phyloP scores from a whole-genome alignment of 495 filamentous ascomycete species.

The Cercophora samala region DNA sequence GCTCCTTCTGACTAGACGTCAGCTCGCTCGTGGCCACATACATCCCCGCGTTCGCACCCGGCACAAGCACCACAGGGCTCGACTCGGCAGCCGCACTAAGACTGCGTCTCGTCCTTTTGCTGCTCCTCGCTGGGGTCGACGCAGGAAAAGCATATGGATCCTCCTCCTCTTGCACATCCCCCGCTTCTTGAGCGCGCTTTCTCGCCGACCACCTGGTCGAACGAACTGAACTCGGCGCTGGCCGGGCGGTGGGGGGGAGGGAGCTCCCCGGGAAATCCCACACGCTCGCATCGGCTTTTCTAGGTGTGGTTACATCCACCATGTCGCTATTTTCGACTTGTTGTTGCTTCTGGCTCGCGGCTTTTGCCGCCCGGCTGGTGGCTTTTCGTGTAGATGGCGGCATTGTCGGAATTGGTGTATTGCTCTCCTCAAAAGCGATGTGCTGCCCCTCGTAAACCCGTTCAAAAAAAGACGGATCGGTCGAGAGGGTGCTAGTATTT shows the following conservation, averaged over 20 bases:
- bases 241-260: neutral
- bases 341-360: neutral
- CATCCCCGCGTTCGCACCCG: slow-evolving; percentile 17
- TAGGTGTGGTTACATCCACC: neutral
- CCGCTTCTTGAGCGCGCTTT: neutral
- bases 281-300: neutral
- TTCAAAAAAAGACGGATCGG: slow-evolving; percentile 31
- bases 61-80: slow-evolving; percentile 3
- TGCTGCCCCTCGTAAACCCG: slow-evolving; percentile 30
- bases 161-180: neutral
- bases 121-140: slow-evolving; percentile 18
- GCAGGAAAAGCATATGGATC: slow-evolving; percentile 27
- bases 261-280: neutral
- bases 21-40: slow-evolving; percentile 29
- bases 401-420: neutral
- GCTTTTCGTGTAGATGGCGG: neutral
- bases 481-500: slow-evolving; percentile 24
- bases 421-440: slow-evolving; percentile 8
- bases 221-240: neutral
- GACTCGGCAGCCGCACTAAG: neutral
- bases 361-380: neutral
- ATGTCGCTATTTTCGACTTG: too few species aligned
- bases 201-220: neutral
- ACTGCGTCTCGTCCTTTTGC: neutral
- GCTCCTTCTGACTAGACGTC: slow-evolving; percentile 32